Evolutionary conservation across 192 early-diverging fungal genomes (phyloP).

Genomic region (Coemansia sp.): DNA sequence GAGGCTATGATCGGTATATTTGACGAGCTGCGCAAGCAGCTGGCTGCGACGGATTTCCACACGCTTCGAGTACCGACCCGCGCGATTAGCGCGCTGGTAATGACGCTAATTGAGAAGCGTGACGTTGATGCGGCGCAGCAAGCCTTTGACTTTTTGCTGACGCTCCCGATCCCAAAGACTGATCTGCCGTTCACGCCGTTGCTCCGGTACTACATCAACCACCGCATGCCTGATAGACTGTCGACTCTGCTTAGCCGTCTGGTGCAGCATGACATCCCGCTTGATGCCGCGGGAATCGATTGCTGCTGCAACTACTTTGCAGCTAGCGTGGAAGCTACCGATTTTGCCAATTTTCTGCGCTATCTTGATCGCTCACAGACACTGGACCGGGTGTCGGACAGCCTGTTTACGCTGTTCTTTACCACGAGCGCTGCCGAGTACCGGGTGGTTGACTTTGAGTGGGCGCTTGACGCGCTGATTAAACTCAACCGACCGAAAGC

Average conservation of each 20-base stretch:
- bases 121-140: slow-evolving; percentile 20
- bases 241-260: slow-evolving; percentile 14
- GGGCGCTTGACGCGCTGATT: slow-evolving; percentile 12
- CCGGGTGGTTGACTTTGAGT: slow-evolving; percentile 32
- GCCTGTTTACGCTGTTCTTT: slow-evolving; percentile 14
- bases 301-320: slow-evolving; percentile 19
- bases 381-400: slow-evolving; percentile 11
- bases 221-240: slow-evolving; percentile 10
- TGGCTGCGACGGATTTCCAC: slow-evolving; percentile 8
- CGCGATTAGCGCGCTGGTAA: slow-evolving; percentile 1
- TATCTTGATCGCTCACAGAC: slow-evolving; percentile 22
- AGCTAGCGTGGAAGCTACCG: slow-evolving; percentile 2
- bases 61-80: not conserved
- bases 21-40: slow-evolving; percentile 11
- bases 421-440: slow-evolving; percentile 5
- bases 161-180: slow-evolving; percentile 6
- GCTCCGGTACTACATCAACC: slow-evolving; percentile 31
- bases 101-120: slow-evolving; percentile 12
- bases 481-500: not conserved
- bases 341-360: slow-evolving; percentile 41
- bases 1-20: slow-evolving; percentile 7
- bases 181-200: slow-evolving; percentile 30
- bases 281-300: slow-evolving; percentile 7
- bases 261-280: slow-evolving; percentile 28
- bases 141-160: slow-evolving; percentile 18